Evolutionary conservation across 2,329 filamentous ascomycete genomes (phyloP).

Genomic region (Coniochaeta ligniaria): DNA sequence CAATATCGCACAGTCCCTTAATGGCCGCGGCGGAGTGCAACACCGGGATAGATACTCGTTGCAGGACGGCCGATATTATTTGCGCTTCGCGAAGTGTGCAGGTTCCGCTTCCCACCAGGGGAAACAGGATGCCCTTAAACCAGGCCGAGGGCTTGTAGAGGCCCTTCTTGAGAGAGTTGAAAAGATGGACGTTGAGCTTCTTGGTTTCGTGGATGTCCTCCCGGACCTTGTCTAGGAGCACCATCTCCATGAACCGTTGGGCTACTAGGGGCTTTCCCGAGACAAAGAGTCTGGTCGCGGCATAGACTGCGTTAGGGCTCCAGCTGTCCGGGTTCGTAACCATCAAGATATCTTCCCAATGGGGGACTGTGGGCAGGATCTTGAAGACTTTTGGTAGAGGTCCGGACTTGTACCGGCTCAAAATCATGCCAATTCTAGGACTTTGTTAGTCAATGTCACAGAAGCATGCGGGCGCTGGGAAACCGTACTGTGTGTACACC

Average conservation of each 20-base stretch:
- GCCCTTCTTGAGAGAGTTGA: slow-evolving; percentile 86
- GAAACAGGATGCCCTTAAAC: slow-evolving; percentile 91
- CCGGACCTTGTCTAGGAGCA: slow-evolving; percentile 84
- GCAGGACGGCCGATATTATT: slow-evolving; percentile 81
- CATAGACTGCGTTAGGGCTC: slow-evolving; percentile 67
- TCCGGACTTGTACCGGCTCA: slow-evolving; percentile 92
- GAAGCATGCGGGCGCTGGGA: neutral
- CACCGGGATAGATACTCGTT: slow-evolving; percentile 79
- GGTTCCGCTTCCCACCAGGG: slow-evolving; percentile 75
- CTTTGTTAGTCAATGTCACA: slow-evolving; percentile 7
- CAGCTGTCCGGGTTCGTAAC: slow-evolving; percentile 22
- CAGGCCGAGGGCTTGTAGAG: slow-evolving; percentile 93
- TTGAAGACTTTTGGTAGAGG: slow-evolving; percentile 97
- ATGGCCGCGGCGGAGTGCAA: slow-evolving; percentile 88
- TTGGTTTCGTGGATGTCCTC: slow-evolving; percentile 91
- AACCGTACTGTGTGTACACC: slow-evolving; percentile 74
- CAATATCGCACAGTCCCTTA: slow-evolving; percentile 88
- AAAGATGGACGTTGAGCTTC: slow-evolving; percentile 92
- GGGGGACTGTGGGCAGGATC: slow-evolving; percentile 82
- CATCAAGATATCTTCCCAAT: slow-evolving; percentile 52
- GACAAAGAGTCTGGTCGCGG: slow-evolving; percentile 87
- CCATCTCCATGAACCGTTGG: slow-evolving; percentile 78
- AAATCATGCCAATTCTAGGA: slow-evolving; percentile 70
- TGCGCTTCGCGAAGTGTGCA: slow-evolving; percentile 89
- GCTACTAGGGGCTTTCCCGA: slow-evolving; percentile 73